These are phyloP conservation scores for Nemania sp. DNA, from an alignment of 2,329 filamentous ascomycete genomes.

Conservation along the genomic window DNA sequence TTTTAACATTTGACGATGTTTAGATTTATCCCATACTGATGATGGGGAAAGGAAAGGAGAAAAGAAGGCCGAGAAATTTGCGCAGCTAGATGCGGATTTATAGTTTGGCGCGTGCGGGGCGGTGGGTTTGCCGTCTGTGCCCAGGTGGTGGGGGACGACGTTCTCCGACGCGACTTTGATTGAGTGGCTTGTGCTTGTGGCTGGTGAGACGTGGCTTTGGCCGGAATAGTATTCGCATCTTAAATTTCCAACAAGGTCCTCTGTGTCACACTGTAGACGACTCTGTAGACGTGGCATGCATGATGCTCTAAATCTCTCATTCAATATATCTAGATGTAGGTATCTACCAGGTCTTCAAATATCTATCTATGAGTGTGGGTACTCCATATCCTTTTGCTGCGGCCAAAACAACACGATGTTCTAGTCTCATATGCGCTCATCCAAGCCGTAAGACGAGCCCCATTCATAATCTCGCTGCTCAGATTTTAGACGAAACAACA, in stretches of 20 bases:
- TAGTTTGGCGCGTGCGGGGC: conserved; percentile 7
- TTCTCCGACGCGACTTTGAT: no score
- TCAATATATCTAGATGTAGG: no score
- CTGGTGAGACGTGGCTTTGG: no score
- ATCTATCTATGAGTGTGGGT: no score
- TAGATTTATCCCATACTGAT: conserved; percentile 43
- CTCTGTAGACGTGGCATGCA: neutral
- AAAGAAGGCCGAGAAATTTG: conserved; percentile 18
- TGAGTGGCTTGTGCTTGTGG: conserved; percentile 15
- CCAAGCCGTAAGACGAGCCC: neutral
- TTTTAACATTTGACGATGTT: conserved; percentile 43
- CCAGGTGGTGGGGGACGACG: conserved; percentile 23
- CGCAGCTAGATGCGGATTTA: conserved; percentile 11
- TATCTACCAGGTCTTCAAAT: neutral
- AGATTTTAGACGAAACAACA: conserved; percentile 22
- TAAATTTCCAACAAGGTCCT: no score
- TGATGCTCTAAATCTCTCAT: no score
- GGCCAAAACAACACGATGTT: neutral
- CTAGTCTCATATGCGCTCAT: neutral
- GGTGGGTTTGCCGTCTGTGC: neutral
- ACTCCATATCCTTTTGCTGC: neutral
- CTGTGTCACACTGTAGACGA: no score
- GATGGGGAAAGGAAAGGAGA: conserved; percentile 39
- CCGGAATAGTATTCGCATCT: no score
- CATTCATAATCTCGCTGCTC: neutral